phyloP scores from a whole-genome alignment of 495 filamentous ascomycete species.

The Trichoderma gamsii region DNA sequence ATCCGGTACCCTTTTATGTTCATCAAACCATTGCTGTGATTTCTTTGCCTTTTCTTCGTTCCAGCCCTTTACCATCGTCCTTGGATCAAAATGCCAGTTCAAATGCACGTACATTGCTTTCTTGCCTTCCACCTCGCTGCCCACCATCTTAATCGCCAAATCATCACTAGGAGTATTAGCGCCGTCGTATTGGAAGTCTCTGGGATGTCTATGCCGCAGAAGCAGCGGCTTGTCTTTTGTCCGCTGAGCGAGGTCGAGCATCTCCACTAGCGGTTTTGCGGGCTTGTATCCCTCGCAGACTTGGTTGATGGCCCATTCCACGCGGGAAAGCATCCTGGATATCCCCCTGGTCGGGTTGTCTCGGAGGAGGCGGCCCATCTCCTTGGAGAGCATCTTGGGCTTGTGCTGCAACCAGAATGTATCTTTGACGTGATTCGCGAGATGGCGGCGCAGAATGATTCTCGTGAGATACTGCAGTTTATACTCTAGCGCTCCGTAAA shows the following conservation, averaged over 20 bases:
- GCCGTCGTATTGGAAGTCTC: not conserved
- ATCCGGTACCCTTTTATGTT: not conserved
- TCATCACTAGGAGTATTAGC: not conserved
- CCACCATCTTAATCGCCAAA: not conserved
- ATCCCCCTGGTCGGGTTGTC: not conserved
- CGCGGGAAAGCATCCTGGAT: not conserved
- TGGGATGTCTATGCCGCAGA: not conserved
- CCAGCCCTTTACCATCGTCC: not conserved
- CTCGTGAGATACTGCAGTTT: not conserved
- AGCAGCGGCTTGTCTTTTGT: not conserved
- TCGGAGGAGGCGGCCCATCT: not conserved
- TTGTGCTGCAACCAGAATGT: not conserved
- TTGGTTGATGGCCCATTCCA: not conserved
- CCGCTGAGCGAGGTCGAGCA: conserved; percentile 12
- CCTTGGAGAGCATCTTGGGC: not conserved
- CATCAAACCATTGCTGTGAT: not conserved
- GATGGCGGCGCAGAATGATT: not conserved
- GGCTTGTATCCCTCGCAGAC: conserved; percentile 6
- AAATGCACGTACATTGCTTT: not conserved
- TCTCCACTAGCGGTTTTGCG: not conserved
- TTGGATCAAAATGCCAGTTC: not conserved
- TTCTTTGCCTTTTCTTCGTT: not conserved
- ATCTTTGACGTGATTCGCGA: not conserved
- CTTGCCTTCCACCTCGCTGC: not conserved
- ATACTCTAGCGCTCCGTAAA: conserved; percentile 10